Evolutionary conservation across 257 asterid genomes (phyloP).

Genomic region (Lavandula angustifolia): DNA sequence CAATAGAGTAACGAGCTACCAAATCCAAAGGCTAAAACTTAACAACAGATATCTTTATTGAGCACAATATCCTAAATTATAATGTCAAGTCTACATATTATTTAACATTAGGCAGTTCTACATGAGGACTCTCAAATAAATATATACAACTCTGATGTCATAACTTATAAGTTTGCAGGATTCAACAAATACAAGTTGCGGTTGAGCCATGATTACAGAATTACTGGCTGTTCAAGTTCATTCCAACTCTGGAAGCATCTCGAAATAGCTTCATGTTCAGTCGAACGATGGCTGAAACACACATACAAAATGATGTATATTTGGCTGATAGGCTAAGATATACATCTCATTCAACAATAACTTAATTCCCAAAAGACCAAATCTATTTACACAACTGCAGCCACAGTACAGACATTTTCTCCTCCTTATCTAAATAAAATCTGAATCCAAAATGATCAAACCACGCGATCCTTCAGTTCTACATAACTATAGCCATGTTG

Average conservation of each 20-base stretch:
- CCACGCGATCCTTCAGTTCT: neutral
- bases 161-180: neutral
- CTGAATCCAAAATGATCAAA: constrained; percentile 2
- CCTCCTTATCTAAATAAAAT: neutral
- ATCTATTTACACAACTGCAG: constrained; percentile 12
- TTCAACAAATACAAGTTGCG: neutral
- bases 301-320: constrained; percentile 1
- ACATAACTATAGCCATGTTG: neutral
- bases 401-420: neutral
- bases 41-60: neutral
- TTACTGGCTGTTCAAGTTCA: neutral
- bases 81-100: neutral
- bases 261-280: neutral
- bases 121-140: neutral
- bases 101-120: neutral
- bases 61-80: constrained; percentile 11
- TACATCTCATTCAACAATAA: constrained; percentile 21
- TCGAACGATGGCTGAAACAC: neutral
- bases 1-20: neutral
- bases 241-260: constrained; percentile 8
- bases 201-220: neutral
- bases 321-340: neutral
- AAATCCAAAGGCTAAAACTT: neutral
- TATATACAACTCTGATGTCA: neutral
- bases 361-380: neutral